Conservation (phyloP, 2,329 filamentous ascomycete species). For the Pseudogymnoascus sp. region DNA sequence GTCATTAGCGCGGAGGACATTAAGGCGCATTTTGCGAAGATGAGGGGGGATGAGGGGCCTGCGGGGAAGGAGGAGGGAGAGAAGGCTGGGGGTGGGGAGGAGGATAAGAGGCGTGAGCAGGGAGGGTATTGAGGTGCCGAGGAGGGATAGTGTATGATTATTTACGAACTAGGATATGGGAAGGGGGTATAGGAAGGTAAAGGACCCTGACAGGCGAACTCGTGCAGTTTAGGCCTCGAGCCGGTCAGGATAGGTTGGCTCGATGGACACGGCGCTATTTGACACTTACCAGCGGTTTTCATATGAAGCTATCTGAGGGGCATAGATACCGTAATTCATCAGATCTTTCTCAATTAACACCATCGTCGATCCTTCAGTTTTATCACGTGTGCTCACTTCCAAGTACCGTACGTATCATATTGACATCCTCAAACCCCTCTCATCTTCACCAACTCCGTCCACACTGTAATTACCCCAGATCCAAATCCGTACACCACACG, state of each 20-base stretch:
- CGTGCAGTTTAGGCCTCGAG: neutral
- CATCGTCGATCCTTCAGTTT: neutral
- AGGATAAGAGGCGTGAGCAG: conserved; percentile 37
- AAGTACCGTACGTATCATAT: neutral
- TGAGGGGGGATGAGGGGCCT: conserved; percentile 72
- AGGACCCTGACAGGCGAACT: neutral
- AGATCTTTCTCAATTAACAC: neutral
- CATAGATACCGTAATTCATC: neutral
- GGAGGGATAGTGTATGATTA: neutral
- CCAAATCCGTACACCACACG: neutral
- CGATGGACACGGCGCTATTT: neutral
- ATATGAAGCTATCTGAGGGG: neutral
- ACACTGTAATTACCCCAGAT: neutral
- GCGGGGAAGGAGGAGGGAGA: conserved; percentile 22
- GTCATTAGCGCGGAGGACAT: conserved; percentile 92
- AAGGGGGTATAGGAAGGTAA: neutral
- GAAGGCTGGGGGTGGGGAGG: conserved; percentile 22
- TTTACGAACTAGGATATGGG: neutral
- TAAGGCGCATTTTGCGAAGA: conserved; percentile 89
- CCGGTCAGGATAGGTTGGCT: neutral
- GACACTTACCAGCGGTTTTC: neutral
- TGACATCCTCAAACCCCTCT: neutral
- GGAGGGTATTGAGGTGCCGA: conserved; percentile 31
- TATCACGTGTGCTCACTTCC: neutral
- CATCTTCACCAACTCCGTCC: neutral